phyloP scores from a whole-genome alignment of 345 rosid genomes.

The Citrus inodora region DNA sequence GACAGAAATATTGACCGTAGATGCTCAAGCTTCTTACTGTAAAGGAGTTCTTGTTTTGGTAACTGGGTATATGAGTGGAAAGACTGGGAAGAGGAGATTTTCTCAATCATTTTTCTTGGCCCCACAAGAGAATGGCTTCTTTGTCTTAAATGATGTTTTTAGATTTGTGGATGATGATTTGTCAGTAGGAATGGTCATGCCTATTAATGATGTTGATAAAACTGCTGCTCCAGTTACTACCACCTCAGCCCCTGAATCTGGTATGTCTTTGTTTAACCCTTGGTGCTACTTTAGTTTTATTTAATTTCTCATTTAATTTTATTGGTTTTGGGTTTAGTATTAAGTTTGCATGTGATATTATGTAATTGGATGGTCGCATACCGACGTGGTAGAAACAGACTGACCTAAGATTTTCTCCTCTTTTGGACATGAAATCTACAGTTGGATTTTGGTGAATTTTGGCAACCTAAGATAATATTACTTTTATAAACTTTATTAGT shows the following conservation, averaged over 20 bases:
- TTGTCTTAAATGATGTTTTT: conserved; percentile 88
- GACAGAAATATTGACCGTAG: conserved; percentile 70
- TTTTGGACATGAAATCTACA: no score
- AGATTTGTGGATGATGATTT: conserved; percentile 57
- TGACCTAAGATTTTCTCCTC: no score
- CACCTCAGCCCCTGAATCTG: conserved; percentile 26
- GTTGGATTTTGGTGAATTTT: no score
- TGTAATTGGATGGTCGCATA: no score
- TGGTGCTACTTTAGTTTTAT: neutral
- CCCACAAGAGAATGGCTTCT: conserved; percentile 93
- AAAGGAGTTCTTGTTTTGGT: conserved; percentile 78
- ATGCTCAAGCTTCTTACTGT: conserved; percentile 68
- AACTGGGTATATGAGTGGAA: conserved; percentile 73
- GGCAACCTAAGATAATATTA: neutral
- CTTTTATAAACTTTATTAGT: neutral
- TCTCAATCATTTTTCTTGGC: conserved; percentile 87
- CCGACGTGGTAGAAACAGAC: no score
- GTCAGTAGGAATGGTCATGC: conserved; percentile 12
- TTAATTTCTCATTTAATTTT: no score
- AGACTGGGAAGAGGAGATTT: conserved; percentile 53
- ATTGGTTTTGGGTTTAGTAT: no score
- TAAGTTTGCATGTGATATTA: no score
- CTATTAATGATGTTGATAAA: neutral
- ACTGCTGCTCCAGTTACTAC: conserved; percentile 18
- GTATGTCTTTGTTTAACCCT: conserved; percentile 4